Base-by-base conservation (phyloP, 1,139 yeast species). In the Taphrina pruni region DNA sequence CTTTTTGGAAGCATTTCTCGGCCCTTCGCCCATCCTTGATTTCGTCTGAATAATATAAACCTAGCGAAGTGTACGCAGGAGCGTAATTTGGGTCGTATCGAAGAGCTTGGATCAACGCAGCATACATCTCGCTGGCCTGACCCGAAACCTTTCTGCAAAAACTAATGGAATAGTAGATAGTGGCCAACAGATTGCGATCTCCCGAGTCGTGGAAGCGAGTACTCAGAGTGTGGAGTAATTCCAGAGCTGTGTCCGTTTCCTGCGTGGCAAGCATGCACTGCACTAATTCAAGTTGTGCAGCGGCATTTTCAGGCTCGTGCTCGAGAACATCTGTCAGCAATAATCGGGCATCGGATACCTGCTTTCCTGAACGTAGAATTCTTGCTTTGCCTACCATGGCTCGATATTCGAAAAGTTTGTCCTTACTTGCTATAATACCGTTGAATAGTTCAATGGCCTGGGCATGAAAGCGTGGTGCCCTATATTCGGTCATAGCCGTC, bases 301-400 rank as follows among this genome's bases (percentile, higher is more conserved):
- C 9, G 12, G 45, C 35, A 12, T 55, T 36, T 5, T 64, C 48
- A 11, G 46, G 48, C n/a, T 45, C 45, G 17, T 17, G 26, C 39
- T 54, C 52, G 26, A 55, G 48, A 12, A 50, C 67, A 5, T 12
- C 32, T 8, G 32, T 58, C 17, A 64, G 55, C n/a, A 64, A 14
- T 1, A 8, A 26, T 39, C 36, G 20, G 8, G 52, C 52, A 6
- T 58, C 54, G n/a, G 12, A 7, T 41, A n/a, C 11, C 9, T 32
- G 54, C 11, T 48, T 54, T 7, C 35, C 17, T 11, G 14, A 8
- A 5, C 41, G 26, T 43, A 58, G 26, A n/a, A 58, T 89, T 72
- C 90, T 80, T 1, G 96, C 96, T 76, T 89, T 89, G 12, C 98
- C 98, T 46, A 93, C 83, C 72, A 85, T 82, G 0, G 97, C 96